These are phyloP conservation scores for Calonectria honghensis DNA, from an alignment of 2,329 filamentous ascomycete species.

Conservation along the genomic window DNA sequence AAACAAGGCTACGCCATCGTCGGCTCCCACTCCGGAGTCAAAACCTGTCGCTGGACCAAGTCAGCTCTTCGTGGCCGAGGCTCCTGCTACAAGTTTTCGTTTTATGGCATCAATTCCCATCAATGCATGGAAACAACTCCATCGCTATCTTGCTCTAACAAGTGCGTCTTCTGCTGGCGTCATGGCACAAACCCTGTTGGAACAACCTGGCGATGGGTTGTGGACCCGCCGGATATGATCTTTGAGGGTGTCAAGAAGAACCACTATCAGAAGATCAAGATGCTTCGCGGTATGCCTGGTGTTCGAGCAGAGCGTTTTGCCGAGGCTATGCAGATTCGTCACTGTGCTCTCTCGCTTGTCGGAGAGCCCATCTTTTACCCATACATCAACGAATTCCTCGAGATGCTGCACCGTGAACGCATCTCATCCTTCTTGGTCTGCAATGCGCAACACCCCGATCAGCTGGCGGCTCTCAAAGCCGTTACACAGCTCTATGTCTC, in stretches of 20 bases:
- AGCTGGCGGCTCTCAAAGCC: conserved; percentile 86
- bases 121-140: conserved; percentile 99
- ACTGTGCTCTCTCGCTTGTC: conserved; percentile 93
- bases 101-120: conserved; percentile 97
- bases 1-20: conserved; percentile 98
- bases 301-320: conserved; percentile 93
- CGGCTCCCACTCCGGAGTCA: conserved; percentile 95
- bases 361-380: conserved; percentile 99
- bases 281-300: conserved; percentile 94
- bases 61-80: conserved; percentile 94
- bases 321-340: conserved; percentile 93
- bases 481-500: conserved; percentile 98
- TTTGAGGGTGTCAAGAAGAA: conserved; percentile 92
- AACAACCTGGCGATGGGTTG: conserved; percentile 97
- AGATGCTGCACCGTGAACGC: conserved; percentile 86
- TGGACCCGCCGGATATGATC: conserved; percentile 92
- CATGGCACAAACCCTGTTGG: conserved; percentile 98
- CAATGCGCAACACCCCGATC: conserved; percentile 96
- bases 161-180: conserved; percentile 99
- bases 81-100: conserved; percentile 97
- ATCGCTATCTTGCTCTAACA: conserved; percentile 96
- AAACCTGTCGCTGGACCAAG: conserved; percentile 99
- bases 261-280: conserved; percentile 98
- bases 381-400: conserved; percentile 93
- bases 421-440: conserved; percentile 98